Evolutionary conservation across 345 rosid species (phyloP).

Genomic region (Boechera divaricarpa): DNA sequence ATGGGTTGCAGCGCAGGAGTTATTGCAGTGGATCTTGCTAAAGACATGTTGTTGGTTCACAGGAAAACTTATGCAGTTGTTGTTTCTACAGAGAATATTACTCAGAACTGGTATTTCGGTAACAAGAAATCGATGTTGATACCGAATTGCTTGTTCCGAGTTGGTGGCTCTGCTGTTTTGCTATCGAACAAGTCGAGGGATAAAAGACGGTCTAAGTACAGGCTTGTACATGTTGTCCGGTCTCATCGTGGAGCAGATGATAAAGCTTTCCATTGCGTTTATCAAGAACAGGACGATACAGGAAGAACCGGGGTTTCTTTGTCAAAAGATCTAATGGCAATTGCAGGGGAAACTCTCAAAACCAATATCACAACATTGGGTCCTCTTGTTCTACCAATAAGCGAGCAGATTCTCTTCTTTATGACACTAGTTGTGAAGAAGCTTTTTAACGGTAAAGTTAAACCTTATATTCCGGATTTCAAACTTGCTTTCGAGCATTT

Average conservation of each 20-base stretch:
- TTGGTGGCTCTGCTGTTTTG: constrained; percentile 54
- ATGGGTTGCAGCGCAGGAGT: constrained; percentile 66
- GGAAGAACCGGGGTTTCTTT: constrained; percentile 50
- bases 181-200: constrained; percentile 47
- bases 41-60: constrained; percentile 52
- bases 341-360: constrained; percentile 55
- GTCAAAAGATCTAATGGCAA: constrained; percentile 54
- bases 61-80: constrained; percentile 54
- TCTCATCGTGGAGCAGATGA: constrained; percentile 58
- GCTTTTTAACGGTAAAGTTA: constrained; percentile 47
- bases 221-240: constrained; percentile 52
- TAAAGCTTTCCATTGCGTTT: constrained; percentile 51
- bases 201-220: constrained; percentile 50
- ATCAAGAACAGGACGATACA: constrained; percentile 50
- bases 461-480: constrained; percentile 55
- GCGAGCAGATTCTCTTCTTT: constrained; percentile 56
- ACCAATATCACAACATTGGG: constrained; percentile 56
- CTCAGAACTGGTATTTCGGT: constrained; percentile 57
- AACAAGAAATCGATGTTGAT: constrained; percentile 57
- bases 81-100: constrained; percentile 55
- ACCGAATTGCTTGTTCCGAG: constrained; percentile 57
- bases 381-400: constrained; percentile 53
- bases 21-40: constrained; percentile 55
- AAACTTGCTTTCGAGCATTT: constrained; percentile 61
- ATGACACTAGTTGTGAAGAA: constrained; percentile 45